Evolutionary conservation across 148 eudicot genomes (phyloP), one percentile per base, ranked within the genome.

Genomic region (Linanthus parryae): DNA sequence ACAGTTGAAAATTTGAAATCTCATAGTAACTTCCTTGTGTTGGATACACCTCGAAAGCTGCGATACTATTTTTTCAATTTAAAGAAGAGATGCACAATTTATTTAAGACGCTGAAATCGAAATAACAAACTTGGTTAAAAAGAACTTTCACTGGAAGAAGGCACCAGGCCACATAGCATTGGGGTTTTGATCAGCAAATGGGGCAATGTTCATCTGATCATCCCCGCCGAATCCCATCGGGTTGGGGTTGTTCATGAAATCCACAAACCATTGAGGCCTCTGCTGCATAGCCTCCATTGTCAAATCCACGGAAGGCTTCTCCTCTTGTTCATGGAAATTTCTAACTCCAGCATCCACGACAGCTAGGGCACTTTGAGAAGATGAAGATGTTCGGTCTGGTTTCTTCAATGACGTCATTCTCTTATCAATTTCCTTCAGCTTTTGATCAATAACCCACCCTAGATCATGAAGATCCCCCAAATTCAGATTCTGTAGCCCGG

Each of bases 361-460:
- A 12, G 11, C 27, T 3, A 33, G 23, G n/a, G 31, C 53, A 7
- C 18, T 53, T 2, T 39, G 17, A 8, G 56, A 34, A 23, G 19
- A 8, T 15, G 52, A 16, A 19, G 33, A 23, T 1, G 33, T 7
- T 2, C 48, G 11, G 5, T 5, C 25, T 24, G 27, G n/a, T 20
- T 44, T 61, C 33, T 37, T 57, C 24, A 56, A 29, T 1, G 35
- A 15, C 59, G 58, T 66, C 7, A 73, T 68, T 47, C 49, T 68
- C 51, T 54, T 47, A 7, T 29, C 10, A 48, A 68, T 64, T 11
- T 63, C 63, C 62, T 53, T 63, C 40, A 73, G 24, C 2, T 58
- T 73, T 48, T 73, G 78, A 14, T 63, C 66, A 25, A 73, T 8
- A 35, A 73, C 14, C 65, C 65, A 59, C 16, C 70, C 63, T 2